Percentiles rank a stretch among this genome's conserved stretches.
Conservation (phyloP, 352 stramenopile genomes). For the Pythium grandisporangium region DNA sequence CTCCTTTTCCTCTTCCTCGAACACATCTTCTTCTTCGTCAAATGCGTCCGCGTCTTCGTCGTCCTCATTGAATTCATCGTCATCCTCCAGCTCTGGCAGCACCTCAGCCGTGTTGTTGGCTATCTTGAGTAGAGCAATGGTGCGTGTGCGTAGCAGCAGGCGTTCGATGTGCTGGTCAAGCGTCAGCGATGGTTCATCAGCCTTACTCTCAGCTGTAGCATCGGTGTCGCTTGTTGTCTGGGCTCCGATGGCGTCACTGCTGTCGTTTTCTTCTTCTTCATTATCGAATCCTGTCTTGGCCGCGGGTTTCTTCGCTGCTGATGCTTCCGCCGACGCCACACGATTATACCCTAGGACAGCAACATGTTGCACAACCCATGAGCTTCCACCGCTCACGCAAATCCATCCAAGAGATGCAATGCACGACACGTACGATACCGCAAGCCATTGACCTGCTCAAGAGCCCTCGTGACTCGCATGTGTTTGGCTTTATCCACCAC, state of each 20-base stretch:
- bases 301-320: too few species aligned
- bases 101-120: slow-evolving; percentile 64
- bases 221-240: too few species aligned
- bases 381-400: too few species aligned
- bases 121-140: slow-evolving; percentile 59
- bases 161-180: slow-evolving; percentile 65
- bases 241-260: too few species aligned
- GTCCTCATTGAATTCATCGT: slow-evolving; percentile 30
- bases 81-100: slow-evolving; percentile 32
- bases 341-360: slow-evolving; percentile 36
- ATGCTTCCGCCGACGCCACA: too few species aligned
- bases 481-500: slow-evolving; percentile 29
- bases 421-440: slow-evolving; percentile 34
- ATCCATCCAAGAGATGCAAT: too few species aligned
- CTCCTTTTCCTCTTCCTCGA: slow-evolving; percentile 5
- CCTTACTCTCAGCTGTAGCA: too few species aligned
- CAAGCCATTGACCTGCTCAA: slow-evolving; percentile 63
- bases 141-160: slow-evolving; percentile 52
- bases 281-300: too few species aligned
- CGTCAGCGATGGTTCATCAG: slow-evolving; percentile 16
- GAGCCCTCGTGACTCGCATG: slow-evolving; percentile 43
- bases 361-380: neutral
- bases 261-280: too few species aligned
- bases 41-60: slow-evolving; percentile 18
- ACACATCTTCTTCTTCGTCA: slow-evolving; percentile 1